Base-by-base conservation (phyloP, 2,329 filamentous ascomycete genomes). In the Hysterium pulicare region DNA sequence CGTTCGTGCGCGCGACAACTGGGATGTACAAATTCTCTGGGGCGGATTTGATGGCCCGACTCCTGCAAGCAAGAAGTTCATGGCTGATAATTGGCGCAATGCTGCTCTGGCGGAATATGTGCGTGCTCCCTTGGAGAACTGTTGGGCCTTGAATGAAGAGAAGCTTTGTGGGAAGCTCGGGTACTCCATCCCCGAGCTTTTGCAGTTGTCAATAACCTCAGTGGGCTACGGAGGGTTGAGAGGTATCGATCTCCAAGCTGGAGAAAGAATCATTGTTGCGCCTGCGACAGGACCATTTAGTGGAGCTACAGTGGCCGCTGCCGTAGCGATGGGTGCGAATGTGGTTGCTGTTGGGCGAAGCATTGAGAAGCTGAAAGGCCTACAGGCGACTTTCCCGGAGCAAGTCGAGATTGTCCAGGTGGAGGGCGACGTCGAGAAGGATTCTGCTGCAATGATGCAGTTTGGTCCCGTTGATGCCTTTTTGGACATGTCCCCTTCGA, bases 291-390 rank as follows among this genome's bases (percentile, higher is more conserved):
- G 76, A 0, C 47, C 51, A 0, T 78, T 71, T 43, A 69, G 74
- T 0, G 69, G 73, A 8, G 69, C 69, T 0, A 74, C 66, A 0
- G 75, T 77, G 2, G 51, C 68, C 2, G 53, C 74, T 11, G 76
- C 75, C 0, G 45, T 73, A 1, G 70, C 73, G 0, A 66, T 77
- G 52, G 76, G 75, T 0, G 74, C 73, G 5, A 63, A 60, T 6
- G 75, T 79, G 4, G 67, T 79, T 16, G 75, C 76, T 1, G 62
- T 76, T 40, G 73, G 75, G 1, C 58, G 75, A 8, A 72, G 71
- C 43, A 48, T 44, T 20, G 54, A 55, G 22, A 53, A 52, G 40
- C 49, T 72, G 16, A 56, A 66, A 34, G 30, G 55, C 1, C 50
- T 53, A 24, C 42, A 46, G 11, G 39, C 46, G 5, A 16, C 9